phyloP scores from a whole-genome alignment of 352 stramenopile species.

The Globisporangium radiosum region DNA sequence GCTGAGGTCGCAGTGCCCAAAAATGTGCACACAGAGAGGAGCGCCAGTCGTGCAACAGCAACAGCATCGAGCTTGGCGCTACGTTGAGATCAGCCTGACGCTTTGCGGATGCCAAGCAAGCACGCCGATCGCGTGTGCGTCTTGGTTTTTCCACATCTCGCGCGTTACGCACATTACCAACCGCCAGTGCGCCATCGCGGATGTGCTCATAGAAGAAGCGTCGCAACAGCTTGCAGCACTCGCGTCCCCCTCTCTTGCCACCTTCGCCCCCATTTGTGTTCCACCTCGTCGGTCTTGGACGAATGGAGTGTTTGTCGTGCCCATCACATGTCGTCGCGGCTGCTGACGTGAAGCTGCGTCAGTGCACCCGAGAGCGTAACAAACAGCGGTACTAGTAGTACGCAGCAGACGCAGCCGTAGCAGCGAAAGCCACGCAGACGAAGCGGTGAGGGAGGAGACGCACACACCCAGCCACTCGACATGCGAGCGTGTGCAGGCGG shows the following conservation, averaged over 20 bases:
- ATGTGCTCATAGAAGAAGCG: background rate
- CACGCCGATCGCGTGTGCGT: background rate
- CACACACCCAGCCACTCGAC: too few relatives aligned
- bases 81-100: too few relatives aligned
- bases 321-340: background rate
- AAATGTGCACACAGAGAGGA: too few relatives aligned
- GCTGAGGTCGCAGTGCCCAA: too few relatives aligned
- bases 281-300: background rate
- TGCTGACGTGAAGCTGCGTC: background rate
- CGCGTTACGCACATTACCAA: slow-evolving; percentile 2
- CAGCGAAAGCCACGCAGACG: background rate
- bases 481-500: background rate
- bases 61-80: too few relatives aligned
- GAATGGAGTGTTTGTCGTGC: background rate
- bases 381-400: too few relatives aligned
- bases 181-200: background rate
- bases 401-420: background rate
- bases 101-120: background rate
- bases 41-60: too few relatives aligned
- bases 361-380: too few relatives aligned
- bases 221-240: background rate
- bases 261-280: slow-evolving; percentile 3
- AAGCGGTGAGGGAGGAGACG: background rate
- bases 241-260: slow-evolving; percentile 6
- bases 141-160: background rate